Percentiles rank a stretch among this genome's conserved stretches.
Evolutionary conservation across 1,284 basidiomycete species (phyloP).

Genomic region (Schizopora paradoxa): DNA sequence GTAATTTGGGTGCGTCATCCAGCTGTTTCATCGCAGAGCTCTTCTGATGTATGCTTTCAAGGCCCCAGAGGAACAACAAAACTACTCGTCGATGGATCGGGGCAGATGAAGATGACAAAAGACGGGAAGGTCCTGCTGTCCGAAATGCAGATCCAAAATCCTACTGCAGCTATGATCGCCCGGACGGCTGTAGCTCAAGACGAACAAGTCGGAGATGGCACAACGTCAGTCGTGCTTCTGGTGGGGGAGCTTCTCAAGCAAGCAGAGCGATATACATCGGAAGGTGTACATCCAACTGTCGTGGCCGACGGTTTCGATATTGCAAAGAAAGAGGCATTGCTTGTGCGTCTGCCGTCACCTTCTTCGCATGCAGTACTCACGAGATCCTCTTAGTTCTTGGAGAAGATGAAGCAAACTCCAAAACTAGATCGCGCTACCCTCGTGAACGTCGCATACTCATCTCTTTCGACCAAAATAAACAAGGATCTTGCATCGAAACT

Average conservation of each 20-base stretch:
- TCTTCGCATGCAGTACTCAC: background rate
- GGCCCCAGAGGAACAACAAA: conserved; percentile 95
- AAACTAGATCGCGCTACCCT: conserved; percentile 86
- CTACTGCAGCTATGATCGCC: conserved; percentile 99
- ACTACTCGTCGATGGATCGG: conserved; percentile 99
- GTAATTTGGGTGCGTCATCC: conserved; percentile 76
- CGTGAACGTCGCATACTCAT: conserved; percentile 91
- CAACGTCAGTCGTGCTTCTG: conserved; percentile 94
- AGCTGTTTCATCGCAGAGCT: background rate
- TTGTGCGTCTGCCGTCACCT: conserved; percentile 44
- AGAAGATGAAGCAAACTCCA: conserved; percentile 76
- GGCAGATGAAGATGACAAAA: conserved; percentile 99
- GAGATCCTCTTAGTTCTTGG: conserved; percentile 68
- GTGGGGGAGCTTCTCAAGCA: conserved; percentile 98
- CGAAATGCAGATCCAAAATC: conserved; percentile 99
- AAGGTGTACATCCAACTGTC: conserved; percentile 97
- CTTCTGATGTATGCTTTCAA: conserved; percentile 30
- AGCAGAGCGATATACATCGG: conserved; percentile 95
- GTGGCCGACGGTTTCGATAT: conserved; percentile 95
- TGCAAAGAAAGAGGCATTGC: conserved; percentile 91
- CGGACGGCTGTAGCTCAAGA: conserved; percentile 98
- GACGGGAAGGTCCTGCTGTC: conserved; percentile 98
- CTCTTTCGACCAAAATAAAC: conserved; percentile 92
- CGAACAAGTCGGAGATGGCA: conserved; percentile 98
- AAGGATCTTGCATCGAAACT: conserved; percentile 82